Conservation (phyloP, 106 monocot genomes). For the Apostasia ramifera region DNA sequence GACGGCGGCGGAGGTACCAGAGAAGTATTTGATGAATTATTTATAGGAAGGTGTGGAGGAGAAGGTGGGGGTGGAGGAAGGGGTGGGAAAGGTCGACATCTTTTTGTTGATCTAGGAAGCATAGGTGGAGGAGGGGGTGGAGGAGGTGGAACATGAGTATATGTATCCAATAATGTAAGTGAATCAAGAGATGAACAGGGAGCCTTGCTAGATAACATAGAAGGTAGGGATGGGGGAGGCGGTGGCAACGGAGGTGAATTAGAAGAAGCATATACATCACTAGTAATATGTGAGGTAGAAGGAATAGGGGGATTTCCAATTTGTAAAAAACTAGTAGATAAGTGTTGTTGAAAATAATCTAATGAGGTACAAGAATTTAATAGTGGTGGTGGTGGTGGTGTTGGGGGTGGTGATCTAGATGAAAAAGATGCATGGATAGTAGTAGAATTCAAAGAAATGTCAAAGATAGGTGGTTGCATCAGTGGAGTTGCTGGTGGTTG, state of each 20-base stretch:
- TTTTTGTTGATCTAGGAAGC: not conserved
- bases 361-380: not conserved
- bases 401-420: not conserved
- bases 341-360: not conserved
- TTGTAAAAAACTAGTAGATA: not conserved
- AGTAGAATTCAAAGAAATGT: not conserved
- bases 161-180: not conserved
- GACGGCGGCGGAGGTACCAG: not conserved
- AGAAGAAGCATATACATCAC: not conserved
- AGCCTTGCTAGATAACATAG: not conserved
- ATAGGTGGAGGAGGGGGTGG: not conserved
- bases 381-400: constrained; percentile 14
- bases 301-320: not conserved
- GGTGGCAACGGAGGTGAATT: constrained; percentile 1
- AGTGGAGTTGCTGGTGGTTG: not conserved
- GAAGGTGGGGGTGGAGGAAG: not conserved
- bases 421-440: not conserved
- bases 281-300: not conserved
- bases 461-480: not conserved
- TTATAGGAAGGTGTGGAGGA: not conserved
- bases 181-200: not conserved
- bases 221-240: constrained; percentile 13
- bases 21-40: not conserved
- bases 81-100: no score
- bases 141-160: not conserved